Percentiles rank a stretch among this genome's conserved stretches.
Evolutionary conservation across 768 basidiomycete species (phyloP).

Genomic region (Boletus vinaceobasis): DNA sequence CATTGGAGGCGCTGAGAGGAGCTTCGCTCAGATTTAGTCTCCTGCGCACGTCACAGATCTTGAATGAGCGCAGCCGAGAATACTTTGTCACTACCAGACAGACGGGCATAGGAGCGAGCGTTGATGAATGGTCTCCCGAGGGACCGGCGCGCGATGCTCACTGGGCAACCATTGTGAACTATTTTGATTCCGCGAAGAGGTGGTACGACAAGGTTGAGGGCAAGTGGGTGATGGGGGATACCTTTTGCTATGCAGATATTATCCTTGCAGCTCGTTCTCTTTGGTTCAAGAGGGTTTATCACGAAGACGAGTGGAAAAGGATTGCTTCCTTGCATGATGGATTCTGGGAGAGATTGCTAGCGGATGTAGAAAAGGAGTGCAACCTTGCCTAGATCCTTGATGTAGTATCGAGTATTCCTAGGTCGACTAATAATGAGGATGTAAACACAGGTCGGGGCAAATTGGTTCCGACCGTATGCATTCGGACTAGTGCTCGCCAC

Average conservation of each 20-base stretch:
- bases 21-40: constrained; percentile 12
- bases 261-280: constrained; percentile 15
- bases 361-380: constrained; percentile 27
- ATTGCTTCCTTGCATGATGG: constrained; percentile 25
- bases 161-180: constrained; percentile 22
- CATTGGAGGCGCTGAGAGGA: background rate
- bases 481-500: too few species aligned
- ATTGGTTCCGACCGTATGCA: too few species aligned
- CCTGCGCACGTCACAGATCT: constrained; percentile 22
- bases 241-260: constrained; percentile 32
- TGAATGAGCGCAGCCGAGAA: constrained; percentile 34
- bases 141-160: constrained; percentile 32
- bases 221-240: constrained; percentile 30
- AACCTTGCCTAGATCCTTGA: constrained; percentile 2
- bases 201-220: constrained; percentile 25
- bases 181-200: constrained; percentile 5
- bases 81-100: constrained; percentile 39
- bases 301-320: constrained; percentile 26
- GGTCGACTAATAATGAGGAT: background rate
- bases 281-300: constrained; percentile 20
- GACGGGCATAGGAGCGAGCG: constrained; percentile 27
- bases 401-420: background rate
- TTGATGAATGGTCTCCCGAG: constrained; percentile 40
- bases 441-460: too few species aligned
- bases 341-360: constrained; percentile 24